Percentiles rank a stretch among this genome's conserved stretches.
Evolutionary conservation across 257 asterid species (phyloP).

Genomic region (Solanum corneliomulleri): DNA sequence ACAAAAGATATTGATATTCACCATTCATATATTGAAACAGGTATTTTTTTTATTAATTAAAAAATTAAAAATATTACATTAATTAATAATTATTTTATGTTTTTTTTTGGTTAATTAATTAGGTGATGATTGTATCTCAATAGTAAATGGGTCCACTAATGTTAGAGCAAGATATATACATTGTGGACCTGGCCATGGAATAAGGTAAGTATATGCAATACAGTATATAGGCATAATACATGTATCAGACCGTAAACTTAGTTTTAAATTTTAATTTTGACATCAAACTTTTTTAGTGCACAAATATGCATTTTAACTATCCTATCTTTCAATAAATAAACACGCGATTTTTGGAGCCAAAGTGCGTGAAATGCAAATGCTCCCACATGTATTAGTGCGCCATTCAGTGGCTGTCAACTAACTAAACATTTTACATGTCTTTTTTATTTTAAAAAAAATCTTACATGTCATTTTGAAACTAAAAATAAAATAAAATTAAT

Average conservation of each 20-base stretch:
- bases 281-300: too few relatives aligned
- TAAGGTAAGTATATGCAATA: constrained; percentile 36
- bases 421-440: too few relatives aligned
- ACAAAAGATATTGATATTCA: constrained; percentile 12
- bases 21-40: constrained; percentile 17
- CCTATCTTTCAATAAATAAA: too few relatives aligned
- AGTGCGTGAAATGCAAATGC: too few relatives aligned
- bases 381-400: too few relatives aligned
- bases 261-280: too few relatives aligned
- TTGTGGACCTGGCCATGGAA: constrained; percentile 98
- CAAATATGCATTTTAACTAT: too few relatives aligned
- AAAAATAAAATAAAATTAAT: too few relatives aligned
- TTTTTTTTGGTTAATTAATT: constrained; percentile 12
- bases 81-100: not conserved
- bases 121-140: constrained; percentile 94
- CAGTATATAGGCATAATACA: rapidly evolving
- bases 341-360: too few relatives aligned
- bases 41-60: not conserved
- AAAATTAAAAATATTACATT: not conserved
- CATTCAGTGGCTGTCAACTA: too few relatives aligned
- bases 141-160: constrained; percentile 59
- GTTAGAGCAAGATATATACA: constrained; percentile 38
- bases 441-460: too few relatives aligned
- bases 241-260: rapidly evolving
- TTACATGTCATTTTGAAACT: too few relatives aligned